Evolutionary conservation across 2,329 filamentous ascomycete species (phyloP).

Genomic region (Chaetothyriales sp.): DNA sequence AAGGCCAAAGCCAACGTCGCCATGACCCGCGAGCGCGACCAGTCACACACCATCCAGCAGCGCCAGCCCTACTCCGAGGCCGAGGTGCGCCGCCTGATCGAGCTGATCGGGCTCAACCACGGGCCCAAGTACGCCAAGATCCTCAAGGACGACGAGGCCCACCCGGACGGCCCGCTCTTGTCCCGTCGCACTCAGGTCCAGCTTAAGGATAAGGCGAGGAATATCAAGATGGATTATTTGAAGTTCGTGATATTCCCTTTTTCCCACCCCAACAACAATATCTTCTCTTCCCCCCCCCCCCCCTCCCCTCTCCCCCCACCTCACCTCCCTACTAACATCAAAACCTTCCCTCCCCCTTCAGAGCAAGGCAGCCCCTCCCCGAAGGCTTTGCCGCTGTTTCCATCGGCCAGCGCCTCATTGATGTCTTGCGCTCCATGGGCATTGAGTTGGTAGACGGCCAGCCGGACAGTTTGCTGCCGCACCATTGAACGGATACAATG

Average conservation of each 20-base stretch:
- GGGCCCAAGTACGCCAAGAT: conserved; percentile 37
- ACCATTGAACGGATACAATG: too few species aligned
- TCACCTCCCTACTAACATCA: neutral
- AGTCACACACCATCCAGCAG: conserved; percentile 5
- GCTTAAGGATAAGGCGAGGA: conserved; percentile 40
- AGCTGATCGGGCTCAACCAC: conserved; percentile 30
- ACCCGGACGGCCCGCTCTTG: conserved; percentile 22
- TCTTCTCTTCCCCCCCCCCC: neutral
- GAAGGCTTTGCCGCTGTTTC: conserved; percentile 10
- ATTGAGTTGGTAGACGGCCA: conserved; percentile 1
- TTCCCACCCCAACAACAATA: too few species aligned
- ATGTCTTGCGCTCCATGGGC: conserved; percentile 6
- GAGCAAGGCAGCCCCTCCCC: conserved; percentile 8
- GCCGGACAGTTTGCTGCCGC: neutral
- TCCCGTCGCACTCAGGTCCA: conserved; percentile 35
- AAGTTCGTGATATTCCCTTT: too few species aligned
- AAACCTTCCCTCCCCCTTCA: too few species aligned
- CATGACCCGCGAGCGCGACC: neutral
- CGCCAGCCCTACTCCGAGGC: conserved; percentile 22
- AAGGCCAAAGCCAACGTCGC: neutral
- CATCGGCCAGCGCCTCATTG: conserved; percentile 6
- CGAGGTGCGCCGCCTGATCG: conserved; percentile 32
- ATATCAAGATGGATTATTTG: conserved; percentile 33
- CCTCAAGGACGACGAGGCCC: conserved; percentile 19
- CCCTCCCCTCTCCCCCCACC: neutral